Conservation (phyloP, 306 rosid genomes). For the Echinosophora koreensis region DNA sequence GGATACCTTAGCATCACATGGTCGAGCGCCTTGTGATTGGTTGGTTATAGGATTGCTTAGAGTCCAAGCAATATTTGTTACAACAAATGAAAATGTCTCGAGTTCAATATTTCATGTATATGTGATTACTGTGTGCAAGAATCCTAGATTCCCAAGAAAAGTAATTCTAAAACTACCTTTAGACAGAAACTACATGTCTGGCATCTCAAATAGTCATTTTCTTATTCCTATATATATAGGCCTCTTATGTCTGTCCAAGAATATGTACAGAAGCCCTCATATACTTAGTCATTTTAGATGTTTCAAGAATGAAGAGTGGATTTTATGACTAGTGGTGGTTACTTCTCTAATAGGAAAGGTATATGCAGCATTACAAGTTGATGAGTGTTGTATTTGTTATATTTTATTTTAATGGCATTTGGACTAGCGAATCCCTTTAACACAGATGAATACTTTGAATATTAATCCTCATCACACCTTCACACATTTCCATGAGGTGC, state of each 20-base stretch:
- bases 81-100: background rate
- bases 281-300: too few species aligned
- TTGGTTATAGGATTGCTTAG: conserved; percentile 8
- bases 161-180: too few species aligned
- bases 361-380: conserved; percentile 34
- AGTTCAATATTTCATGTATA: background rate
- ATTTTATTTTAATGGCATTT: conserved; percentile 26
- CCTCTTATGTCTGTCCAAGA: too few species aligned
- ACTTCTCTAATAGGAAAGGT: conserved; percentile 70
- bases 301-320: too few species aligned
- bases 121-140: too few species aligned
- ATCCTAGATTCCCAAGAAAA: too few species aligned
- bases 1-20: conserved; percentile 18
- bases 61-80: background rate
- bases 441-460: conserved; percentile 32
- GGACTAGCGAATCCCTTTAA: conserved; percentile 20
- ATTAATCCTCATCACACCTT: conserved; percentile 14
- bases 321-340: conserved; percentile 91
- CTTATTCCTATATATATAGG: too few species aligned
- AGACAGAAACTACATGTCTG: too few species aligned
- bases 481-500: background rate
- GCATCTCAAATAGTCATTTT: too few species aligned
- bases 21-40: conserved; percentile 17
- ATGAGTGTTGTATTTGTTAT: background rate
- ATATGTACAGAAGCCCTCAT: too few species aligned